Percentiles rank a stretch among this genome's conserved stretches.
These are phyloP conservation scores for Scenedesmus sp. DNA, from an alignment of 163 green algal species.

Conservation along the genomic window DNA sequence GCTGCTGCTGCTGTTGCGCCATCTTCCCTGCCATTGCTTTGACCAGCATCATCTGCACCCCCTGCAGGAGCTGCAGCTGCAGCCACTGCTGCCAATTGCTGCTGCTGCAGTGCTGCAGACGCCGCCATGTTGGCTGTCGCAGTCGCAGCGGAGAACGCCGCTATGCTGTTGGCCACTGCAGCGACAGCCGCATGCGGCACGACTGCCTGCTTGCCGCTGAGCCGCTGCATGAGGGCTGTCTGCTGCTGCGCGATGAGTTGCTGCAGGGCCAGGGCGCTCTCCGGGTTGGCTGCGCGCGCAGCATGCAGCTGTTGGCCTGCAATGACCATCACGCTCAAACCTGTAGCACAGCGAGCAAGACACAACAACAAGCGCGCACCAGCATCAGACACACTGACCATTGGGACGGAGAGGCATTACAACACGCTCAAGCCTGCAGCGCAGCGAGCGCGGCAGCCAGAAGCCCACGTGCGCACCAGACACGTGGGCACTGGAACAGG, in stretches of 20 bases:
- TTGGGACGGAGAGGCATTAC: too few species aligned
- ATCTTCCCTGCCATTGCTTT: background rate
- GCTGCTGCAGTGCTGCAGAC: background rate
- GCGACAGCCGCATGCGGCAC: background rate
- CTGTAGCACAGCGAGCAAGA: background rate
- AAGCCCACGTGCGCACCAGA: too few species aligned
- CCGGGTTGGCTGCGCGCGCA: slow-evolving; percentile 26
- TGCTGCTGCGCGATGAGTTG: slow-evolving; percentile 59
- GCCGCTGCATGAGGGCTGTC: slow-evolving; percentile 42
- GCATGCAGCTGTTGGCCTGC: slow-evolving; percentile 54
- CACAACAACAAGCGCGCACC: background rate
- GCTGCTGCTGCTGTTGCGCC: background rate
- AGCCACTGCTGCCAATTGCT: background rate
- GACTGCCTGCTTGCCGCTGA: slow-evolving; percentile 17
- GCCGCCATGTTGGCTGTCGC: background rate
- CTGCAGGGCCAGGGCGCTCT: slow-evolving; percentile 50
- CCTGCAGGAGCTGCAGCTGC: background rate
- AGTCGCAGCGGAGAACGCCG: background rate
- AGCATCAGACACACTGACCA: background rate
- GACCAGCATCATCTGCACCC: background rate
- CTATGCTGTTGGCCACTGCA: background rate
- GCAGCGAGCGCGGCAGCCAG: too few species aligned
- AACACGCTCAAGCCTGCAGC: too few species aligned
- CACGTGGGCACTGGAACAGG: too few species aligned
- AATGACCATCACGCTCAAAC: slow-evolving; percentile 50